Base-by-base conservation (phyloP, 495 filamentous ascomycete genomes). In the Penicillium verhagenii region DNA sequence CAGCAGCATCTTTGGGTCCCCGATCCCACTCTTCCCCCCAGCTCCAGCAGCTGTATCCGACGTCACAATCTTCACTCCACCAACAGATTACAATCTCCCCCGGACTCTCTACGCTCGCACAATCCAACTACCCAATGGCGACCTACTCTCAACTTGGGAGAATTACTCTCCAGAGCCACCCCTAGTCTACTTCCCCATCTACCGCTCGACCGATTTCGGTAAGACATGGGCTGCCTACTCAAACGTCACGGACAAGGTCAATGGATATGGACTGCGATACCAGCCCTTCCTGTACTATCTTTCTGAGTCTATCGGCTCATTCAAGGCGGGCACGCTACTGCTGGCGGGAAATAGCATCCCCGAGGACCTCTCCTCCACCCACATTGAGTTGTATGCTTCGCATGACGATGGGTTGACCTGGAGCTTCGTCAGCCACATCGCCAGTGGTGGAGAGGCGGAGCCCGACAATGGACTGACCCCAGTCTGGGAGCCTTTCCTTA, bases 401-500 rank as follows among this genome's bases (percentile, higher is more conserved):
- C 66, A 63, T 7, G 84, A 90, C 64, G 63, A 70, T 40, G 86
- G 82, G 13, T 50, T 62, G 28, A 85, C 80, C 4, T 90, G 86
- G 86, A 62, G 81, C 23, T 90, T 89, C 54, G 73, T 89, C 37
- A 83, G 79, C 40, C 78, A 83, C 58, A 79, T 88, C 43, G 86
- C 85, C 2, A 63, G 72, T n/a, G 87, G 86, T 11, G 87, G 86
- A 13, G 72, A 73, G 39, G 83, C 85, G 0, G 59, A 70, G 19
- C 83, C 87, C 0, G 71, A 77, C 50, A 87, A 88, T 63, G 86
- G 84, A 4, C 49, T 79, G 33, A 86, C 84, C 0, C 84, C 86
- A 2, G 79, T 89, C 6, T 89, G 86, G 87, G 87, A 90, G 66
- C 86, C 86, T 0, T 87, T 84, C 62, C 64, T 89, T 18, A 57